Evolutionary conservation across 2,329 filamentous ascomycete species (phyloP).

Genomic region (Thelonectria rubi): DNA sequence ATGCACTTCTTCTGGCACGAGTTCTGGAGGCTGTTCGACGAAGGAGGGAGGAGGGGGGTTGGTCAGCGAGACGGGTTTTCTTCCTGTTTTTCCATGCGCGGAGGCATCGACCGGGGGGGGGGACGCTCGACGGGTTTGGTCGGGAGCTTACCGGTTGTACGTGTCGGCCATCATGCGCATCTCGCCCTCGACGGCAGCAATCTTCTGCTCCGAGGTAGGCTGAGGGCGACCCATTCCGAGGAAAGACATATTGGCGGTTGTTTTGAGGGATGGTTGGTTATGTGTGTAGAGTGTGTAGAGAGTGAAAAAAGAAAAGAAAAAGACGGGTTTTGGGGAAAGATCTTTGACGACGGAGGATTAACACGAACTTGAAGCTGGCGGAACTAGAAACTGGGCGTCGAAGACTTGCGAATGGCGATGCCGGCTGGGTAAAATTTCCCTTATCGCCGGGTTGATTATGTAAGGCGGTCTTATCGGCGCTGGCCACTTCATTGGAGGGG

Average conservation of each 20-base stretch:
- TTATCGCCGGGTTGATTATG: constrained; percentile 40
- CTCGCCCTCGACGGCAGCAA: constrained; percentile 94
- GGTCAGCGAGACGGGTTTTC: constrained; percentile 2
- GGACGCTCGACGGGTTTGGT: background rate
- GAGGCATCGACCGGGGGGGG: background rate
- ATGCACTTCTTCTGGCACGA: constrained; percentile 96
- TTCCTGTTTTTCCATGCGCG: background rate
- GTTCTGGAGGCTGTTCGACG: constrained; percentile 74
- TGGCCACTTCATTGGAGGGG: background rate
- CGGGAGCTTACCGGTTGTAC: constrained; percentile 82
- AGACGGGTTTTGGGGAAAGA: background rate
- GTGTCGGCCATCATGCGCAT: constrained; percentile 98
- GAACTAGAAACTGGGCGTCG: constrained; percentile 14
- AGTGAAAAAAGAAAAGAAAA: too few species aligned
- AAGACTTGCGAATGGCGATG: constrained; percentile 8
- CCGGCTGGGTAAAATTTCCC: constrained; percentile 38
- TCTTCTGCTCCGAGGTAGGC: constrained; percentile 95
- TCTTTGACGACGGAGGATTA: background rate
- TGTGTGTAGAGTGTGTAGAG: constrained; percentile 5
- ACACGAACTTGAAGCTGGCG: constrained; percentile 22
- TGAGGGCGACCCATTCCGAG: constrained; percentile 71
- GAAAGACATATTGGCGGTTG: constrained; percentile 53
- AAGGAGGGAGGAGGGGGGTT: too few species aligned
- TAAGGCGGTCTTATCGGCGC: constrained; percentile 27
- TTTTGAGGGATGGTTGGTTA: background rate